Base-by-base conservation (phyloP, 129 eudicot species). In the Dittrichia graveolens region DNA sequence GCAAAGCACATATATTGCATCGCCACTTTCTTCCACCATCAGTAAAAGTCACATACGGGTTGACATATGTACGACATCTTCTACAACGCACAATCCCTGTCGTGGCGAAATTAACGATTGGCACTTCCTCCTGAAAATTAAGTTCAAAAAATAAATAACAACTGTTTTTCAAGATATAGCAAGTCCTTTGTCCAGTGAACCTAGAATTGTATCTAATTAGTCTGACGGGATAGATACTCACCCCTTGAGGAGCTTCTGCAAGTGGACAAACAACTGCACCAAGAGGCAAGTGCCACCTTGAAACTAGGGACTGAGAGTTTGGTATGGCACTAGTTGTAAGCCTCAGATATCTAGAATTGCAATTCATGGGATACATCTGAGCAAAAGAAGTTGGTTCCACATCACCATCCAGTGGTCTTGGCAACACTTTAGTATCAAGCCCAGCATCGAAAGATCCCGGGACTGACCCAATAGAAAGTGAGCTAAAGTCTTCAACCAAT, bases 251-350 rank as follows among this genome's bases (percentile, higher is more conserved):
- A 83, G 96, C 80, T 87, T 76, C 96, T 62, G 99, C 99, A 40
- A 94, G 94, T 52, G 99, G 99, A 78, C 99, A 94, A 49, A 94
- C 99, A 83, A 90, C 99, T 24, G 99, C 97, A 71, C 99, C 99
- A 83, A 94, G 88, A 76, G 97, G 97, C 76, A 94, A 78, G 75
- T 94, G 99, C 99, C 99, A 94, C 85, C 97, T 83, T 37, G 99
- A 90, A 61, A 85, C 91, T 74, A 94, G 71, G 8, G 99, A 94
- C 75, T 94, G 99, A 44, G 99, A 94, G 84, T 79, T 90, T 38
- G 99, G 99, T 64, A 94, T 81, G 56, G 86, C 91, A 75, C 91
- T 81, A 15, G 99, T 94, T 10, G 97, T 90, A 38, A 94, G 89
- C 66, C 99, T 88, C 61, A 94, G 45, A 65, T 69, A 88, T 88